Base-by-base conservation (phyloP, 2,329 filamentous ascomycete genomes). In the Septoria linicola region DNA sequence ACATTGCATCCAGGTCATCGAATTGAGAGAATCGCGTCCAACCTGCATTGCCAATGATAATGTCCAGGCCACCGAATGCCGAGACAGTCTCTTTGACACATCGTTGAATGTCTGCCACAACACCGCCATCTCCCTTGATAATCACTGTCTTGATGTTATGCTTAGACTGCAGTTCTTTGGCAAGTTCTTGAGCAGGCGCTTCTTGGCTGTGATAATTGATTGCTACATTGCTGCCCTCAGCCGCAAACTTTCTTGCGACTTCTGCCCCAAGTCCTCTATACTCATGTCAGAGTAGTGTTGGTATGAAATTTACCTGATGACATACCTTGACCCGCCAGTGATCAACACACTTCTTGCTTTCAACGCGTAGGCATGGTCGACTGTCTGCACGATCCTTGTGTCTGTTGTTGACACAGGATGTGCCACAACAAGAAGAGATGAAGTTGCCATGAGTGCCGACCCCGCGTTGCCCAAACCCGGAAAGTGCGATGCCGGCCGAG, bases 1-100 rank as follows among this genome's bases (percentile, higher is more conserved):
- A 71, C 69, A 83, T 73, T 10, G 78, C 78, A 57, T 83, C 72
- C 10, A 85, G 70, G 61, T 85, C 79, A 14, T 66, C 71, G 63
- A 83, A 85, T 2, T 72, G 70, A 20, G 76, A 72, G 57, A 84
- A 79, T 54, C 78, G 79, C 0, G 82, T 85, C 78, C 80, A 85
- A 19, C 82, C 82, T 14, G 85, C 86, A 68, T 93, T 93, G 2
- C 85, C 87, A 62, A 92, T 81, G 39, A 93, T 74, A 34, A 89
- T 77, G 70, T 93, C 88, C n/a, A 93, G 68, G 1, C 84, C 81
- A 3, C 84, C 86, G 57, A 89, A 75, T n/a, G 69, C 70, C 20
- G 76, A 70, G 41, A 84, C 74, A 1, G 81, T 79, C 37, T 84
- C 76, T 14, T 77, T 69, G 1, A 91, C 80, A 0, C 84, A 75